Conservation (phyloP, 2,329 filamentous ascomycete species). For the Shiraia bambusicola region DNA sequence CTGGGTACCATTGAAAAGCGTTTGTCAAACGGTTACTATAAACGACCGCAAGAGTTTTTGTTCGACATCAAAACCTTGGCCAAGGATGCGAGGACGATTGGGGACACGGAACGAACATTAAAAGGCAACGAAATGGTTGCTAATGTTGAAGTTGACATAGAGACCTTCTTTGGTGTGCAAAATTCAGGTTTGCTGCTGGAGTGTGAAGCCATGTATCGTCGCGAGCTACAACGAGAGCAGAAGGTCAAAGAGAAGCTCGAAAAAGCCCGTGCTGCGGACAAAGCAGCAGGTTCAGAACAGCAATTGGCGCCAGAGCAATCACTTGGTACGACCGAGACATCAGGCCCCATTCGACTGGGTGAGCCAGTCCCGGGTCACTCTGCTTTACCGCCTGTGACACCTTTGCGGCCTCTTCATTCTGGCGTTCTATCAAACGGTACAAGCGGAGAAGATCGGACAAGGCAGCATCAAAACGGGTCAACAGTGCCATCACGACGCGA, state of each 20-base stretch:
- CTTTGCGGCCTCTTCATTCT: conserved; percentile 41
- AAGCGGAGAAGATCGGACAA: conserved; percentile 35
- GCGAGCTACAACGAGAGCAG: conserved; percentile 64
- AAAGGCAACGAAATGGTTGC: conserved; percentile 89
- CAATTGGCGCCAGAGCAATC: conserved; percentile 47
- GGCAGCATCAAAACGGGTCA: conserved; percentile 46
- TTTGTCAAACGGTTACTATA: conserved; percentile 96
- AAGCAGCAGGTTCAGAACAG: conserved; percentile 45
- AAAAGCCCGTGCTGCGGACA: conserved; percentile 39
- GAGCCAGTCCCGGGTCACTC: conserved; percentile 60
- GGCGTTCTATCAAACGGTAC: conserved; percentile 63
- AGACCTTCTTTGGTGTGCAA: conserved; percentile 64
- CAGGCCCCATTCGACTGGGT: conserved; percentile 58
- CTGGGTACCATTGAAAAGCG: conserved; percentile 91
- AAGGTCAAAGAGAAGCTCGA: conserved; percentile 60
- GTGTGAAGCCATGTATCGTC: conserved; percentile 77
- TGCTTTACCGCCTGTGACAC: conserved; percentile 49
- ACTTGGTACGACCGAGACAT: conserved; percentile 46
- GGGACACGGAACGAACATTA: conserved; percentile 79
- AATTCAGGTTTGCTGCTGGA: conserved; percentile 60
- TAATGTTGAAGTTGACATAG: conserved; percentile 93
- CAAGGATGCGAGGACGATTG: conserved; percentile 78
- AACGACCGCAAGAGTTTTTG: conserved; percentile 84
- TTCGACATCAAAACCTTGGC: conserved; percentile 82
- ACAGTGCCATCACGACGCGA: conserved; percentile 43